Conservation (phyloP, 2,329 filamentous ascomycete genomes). For the Botrytis porri region DNA sequence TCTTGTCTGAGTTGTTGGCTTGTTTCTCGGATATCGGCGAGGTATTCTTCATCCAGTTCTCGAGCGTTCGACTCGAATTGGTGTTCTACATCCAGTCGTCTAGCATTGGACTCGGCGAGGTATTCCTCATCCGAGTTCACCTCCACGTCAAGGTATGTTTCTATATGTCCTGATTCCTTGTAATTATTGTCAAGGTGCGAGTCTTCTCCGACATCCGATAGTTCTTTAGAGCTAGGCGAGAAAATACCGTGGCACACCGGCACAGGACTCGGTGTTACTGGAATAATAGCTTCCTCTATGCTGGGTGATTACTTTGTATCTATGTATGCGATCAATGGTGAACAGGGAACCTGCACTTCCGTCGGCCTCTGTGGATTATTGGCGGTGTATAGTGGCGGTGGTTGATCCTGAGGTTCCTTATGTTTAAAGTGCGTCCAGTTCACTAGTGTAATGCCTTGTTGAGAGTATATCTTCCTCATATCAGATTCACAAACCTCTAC, state of each 20-base stretch:
- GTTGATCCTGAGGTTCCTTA: background rate
- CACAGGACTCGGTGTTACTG: background rate
- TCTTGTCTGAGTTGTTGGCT: background rate
- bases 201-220: background rate
- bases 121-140: slow-evolving; percentile 10
- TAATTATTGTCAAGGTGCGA: background rate
- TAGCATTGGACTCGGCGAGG: background rate
- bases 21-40: background rate
- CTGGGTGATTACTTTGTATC: background rate
- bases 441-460: background rate
- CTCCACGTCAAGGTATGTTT: background rate
- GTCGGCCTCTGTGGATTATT: background rate
- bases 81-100: background rate
- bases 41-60: slow-evolving; percentile 2
- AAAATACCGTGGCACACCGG: background rate
- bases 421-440: background rate
- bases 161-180: background rate
- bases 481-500: background rate
- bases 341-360: slow-evolving; percentile 1
- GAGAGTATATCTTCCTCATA: background rate
- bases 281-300: background rate
- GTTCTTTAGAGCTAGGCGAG: background rate
- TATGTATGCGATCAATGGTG: background rate
- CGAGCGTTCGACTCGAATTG: background rate
- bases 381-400: background rate